phyloP scores from a whole-genome alignment of 148 eudicot genomes.

The Drosera capensis region DNA sequence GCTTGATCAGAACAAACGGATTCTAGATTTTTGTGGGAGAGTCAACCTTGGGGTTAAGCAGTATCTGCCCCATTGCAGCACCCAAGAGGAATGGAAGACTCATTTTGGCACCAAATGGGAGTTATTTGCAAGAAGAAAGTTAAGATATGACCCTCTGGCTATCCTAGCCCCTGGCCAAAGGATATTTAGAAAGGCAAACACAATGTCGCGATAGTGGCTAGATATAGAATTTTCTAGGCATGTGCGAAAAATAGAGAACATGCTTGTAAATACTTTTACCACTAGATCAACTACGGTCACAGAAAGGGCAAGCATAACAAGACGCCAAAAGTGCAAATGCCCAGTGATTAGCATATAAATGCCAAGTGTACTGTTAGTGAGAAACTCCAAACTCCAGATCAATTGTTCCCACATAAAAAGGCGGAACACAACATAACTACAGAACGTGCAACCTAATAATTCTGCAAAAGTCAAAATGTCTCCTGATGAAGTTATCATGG shows the following conservation, averaged over 20 bases:
- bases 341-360: no score
- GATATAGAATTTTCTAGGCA: background rate
- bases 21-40: slow-evolving; percentile 38
- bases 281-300: background rate
- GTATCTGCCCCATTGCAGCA: slow-evolving; percentile 55
- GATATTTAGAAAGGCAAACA: slow-evolving; percentile 49
- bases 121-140: slow-evolving; percentile 40
- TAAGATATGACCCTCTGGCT: slow-evolving; percentile 67
- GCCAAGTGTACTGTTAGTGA: no score
- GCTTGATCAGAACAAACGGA: slow-evolving; percentile 30
- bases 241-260: background rate
- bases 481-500: no score
- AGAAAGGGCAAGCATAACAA: background rate
- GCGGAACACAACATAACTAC: no score
- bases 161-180: slow-evolving; percentile 85
- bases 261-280: background rate
- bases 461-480: no score
- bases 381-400: no score
- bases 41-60: slow-evolving; percentile 50
- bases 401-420: no score
- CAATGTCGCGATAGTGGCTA: slow-evolving; percentile 22
- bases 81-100: slow-evolving; percentile 45
- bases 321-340: no score
- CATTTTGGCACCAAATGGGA: slow-evolving; percentile 79
- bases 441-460: no score